These are phyloP conservation scores for Xylaria sp. DNA, from an alignment of 495 filamentous ascomycete genomes.

Conservation along the genomic window DNA sequence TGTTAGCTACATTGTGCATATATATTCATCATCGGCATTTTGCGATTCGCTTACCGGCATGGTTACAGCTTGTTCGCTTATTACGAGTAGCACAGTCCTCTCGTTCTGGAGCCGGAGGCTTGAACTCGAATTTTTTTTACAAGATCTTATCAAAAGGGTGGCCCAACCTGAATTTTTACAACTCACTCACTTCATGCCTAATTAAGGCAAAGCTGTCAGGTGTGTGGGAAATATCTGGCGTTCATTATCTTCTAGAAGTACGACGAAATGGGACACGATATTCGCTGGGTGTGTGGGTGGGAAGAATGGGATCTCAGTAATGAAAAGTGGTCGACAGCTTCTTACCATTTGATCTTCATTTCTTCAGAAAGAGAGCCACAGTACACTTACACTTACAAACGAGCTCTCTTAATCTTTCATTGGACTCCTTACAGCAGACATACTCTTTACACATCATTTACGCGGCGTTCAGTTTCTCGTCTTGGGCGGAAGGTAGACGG, in stretches of 20 bases:
- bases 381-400: neutral
- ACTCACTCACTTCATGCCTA: neutral
- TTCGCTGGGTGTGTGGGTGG: constrained; percentile 9
- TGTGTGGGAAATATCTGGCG: constrained; percentile 24
- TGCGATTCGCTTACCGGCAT: neutral
- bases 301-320: constrained; percentile 18
- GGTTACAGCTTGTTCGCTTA: neutral
- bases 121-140: constrained; percentile 7
- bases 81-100: neutral
- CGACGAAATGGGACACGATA: constrained; percentile 30
- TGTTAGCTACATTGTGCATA: neutral
- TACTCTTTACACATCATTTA: constrained; percentile 31
- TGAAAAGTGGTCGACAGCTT: constrained; percentile 23
- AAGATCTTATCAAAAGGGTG: constrained; percentile 14
- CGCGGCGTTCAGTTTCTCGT: constrained; percentile 21
- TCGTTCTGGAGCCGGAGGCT: neutral
- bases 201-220: neutral
- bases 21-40: neutral
- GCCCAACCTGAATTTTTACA: neutral
- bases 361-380: constrained; percentile 18
- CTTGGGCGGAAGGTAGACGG: constrained; percentile 21
- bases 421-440: constrained; percentile 19
- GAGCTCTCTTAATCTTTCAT: constrained; percentile 6
- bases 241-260: constrained; percentile 25
- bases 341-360: constrained; percentile 22